Base-by-base conservation (phyloP, 768 basidiomycete species). In the Tylopilus felleus region DNA sequence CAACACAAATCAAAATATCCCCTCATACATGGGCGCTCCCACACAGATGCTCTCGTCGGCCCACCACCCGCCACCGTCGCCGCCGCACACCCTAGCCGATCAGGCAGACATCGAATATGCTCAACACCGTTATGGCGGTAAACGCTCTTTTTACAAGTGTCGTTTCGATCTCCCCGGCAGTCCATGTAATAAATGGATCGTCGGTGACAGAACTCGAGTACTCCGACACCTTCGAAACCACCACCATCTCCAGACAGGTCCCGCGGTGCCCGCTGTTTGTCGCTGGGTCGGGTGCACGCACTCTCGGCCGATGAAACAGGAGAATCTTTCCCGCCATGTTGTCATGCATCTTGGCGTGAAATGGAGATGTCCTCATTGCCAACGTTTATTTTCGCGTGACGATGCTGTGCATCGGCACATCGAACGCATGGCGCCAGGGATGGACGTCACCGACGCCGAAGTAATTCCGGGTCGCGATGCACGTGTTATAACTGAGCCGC, bases 341-440 rank as follows among this genome's bases (percentile, higher is more conserved):
- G 59, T 69, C 47, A 65, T 51, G 56, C 68, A 69, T 51, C 46
- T 69, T 5, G 61, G 63, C 7, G 61, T 69, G 42, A 71, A 65
- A 49, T 71, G 65, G 68, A 51, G 41, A 45, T 71, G 68, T 25
- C 61, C 61, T 13, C 63, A 63, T 51, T 69, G 68, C 23, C 49
- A 44, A 19, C 57, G 47, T 36, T 53, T 55, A 51, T 62, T 71
- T 21, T 69, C 68, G 48, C 68, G 68, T 55, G 70, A 71, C 16
- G 68, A 69, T 55, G 69, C 68, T 33, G 64, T 69, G 39, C 61
- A 62, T 45, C 63, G 68, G 7, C 68, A 69, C 47, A 59, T 71
- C 22, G 65, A 70, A 55, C 68, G 68, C 48, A 61, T 67, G 60
- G 43, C 23, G 21, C 59, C 60, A 19, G 60, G 56, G n/a, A 59